Percentiles rank a stretch among this genome's conserved stretches.
Evolutionary conservation across 2,329 filamentous ascomycete genomes (phyloP).

Genomic region (Blastomyces parvus): DNA sequence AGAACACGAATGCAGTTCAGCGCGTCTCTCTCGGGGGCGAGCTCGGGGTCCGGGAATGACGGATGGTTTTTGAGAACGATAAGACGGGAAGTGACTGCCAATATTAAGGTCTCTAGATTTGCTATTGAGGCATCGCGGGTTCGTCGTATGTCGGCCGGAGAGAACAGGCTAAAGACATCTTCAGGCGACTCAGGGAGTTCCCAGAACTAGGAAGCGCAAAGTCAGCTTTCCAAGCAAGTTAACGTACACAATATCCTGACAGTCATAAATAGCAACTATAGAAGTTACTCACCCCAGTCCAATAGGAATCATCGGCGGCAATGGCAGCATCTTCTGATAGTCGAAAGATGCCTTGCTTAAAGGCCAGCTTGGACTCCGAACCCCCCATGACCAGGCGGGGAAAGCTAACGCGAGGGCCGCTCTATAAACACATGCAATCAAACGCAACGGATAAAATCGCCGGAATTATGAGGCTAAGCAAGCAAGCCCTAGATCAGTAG

Average conservation of each 20-base stretch:
- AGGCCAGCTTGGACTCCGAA: slow-evolving; percentile 96
- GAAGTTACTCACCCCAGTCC: slow-evolving; percentile 63
- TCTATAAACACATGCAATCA: slow-evolving; percentile 3
- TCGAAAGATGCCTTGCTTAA: slow-evolving; percentile 96
- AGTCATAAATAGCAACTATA: not conserved
- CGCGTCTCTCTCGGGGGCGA: slow-evolving; percentile 75
- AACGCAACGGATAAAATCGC: not conserved
- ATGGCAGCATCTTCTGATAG: slow-evolving; percentile 88
- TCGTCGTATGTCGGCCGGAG: slow-evolving; percentile 75
- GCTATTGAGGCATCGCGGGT: slow-evolving; percentile 75
- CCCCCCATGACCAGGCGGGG: slow-evolving; percentile 63
- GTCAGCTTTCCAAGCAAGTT: not conserved
- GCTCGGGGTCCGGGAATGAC: slow-evolving; percentile 76
- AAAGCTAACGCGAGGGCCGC: slow-evolving; percentile 2
- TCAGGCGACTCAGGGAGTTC: slow-evolving; percentile 90
- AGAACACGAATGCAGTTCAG: slow-evolving; percentile 91
- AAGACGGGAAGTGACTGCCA: slow-evolving; percentile 73
- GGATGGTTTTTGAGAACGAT: slow-evolving; percentile 77
- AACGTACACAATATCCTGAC: not conserved
- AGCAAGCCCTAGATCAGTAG: not conserved
- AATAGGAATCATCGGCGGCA: slow-evolving; percentile 79
- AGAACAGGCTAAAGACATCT: slow-evolving; percentile 94
- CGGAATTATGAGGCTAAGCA: not conserved
- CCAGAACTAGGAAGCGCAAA: slow-evolving; percentile 65
- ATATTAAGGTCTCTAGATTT: slow-evolving; percentile 81